Base-by-base conservation (phyloP, 2,329 filamentous ascomycete species). In the Harringtonia lauricola region DNA sequence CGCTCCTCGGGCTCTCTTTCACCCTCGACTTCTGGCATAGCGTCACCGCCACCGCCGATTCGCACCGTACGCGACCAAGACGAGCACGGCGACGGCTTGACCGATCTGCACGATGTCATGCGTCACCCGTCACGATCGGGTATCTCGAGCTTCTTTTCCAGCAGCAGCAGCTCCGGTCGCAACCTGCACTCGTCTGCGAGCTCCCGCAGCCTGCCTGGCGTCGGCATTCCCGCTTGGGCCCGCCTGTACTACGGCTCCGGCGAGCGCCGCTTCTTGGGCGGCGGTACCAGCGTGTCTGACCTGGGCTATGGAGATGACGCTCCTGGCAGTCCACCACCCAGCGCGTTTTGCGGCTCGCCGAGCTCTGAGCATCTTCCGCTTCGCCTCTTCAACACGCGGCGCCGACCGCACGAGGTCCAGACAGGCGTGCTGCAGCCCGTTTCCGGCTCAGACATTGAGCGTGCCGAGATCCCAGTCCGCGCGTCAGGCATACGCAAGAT, bases 201-300 rank as follows among this genome's bases (percentile, higher is more conserved):
- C 50, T 52, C 53, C 19, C 64, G 65, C 50, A 74, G 69, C 51
- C 55, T 74, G 31, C 68, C 57, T 36, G 59, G 63, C 14, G 54
- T 61, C 19, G 57, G 64, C 2, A 62, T 79, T 35, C 74, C 75
- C 13, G 55, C 66, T 9, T 79, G 75, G 75, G 75, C 74, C 34
- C 78, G 70, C 51, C 64, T 86, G 15, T 88, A 87, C 60, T 88
- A 88, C 57, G 76, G 78, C 30, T 79, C 76, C 42, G 79, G 80
- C 41, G 79, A 75, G 58, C 70, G 67, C 48, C 71, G 63, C 38
- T 76, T 64, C 45, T 59, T 83, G 39, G 64, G 67, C 30, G 58
- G 64, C 9, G 65, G 67, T 1, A 69, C 68, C 8, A 64, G 70
- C 49, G 54, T 62, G 44, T 72, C 71, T 1, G 46, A 50, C 2